Base-by-base conservation (phyloP, 2,329 filamentous ascomycete genomes). In the Cladosporium sp. region DNA sequence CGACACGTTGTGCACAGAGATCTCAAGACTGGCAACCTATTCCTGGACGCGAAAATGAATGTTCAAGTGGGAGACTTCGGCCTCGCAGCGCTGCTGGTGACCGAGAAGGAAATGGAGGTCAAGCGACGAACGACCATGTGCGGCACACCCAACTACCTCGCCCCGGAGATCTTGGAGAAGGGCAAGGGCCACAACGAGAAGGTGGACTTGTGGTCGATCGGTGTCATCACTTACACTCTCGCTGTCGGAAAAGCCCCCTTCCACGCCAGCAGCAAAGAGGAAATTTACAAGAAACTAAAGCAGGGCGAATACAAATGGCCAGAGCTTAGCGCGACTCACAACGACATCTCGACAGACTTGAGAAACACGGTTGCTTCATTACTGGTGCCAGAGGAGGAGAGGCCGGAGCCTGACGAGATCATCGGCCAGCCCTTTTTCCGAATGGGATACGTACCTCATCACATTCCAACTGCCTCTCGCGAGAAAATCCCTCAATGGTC, bases 11-110 rank as follows among this genome's bases (percentile, higher is more conserved):
- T 97, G 43, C 93, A 98, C 69, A 83, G 93, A 43, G 93, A 98
- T 69, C 72, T 98, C 60, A 98, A 98, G 72, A 97, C 96, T 77
- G 94, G 93, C 42, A 98, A 98, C 67, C 85, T 98, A 58, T 98
- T 98, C 63, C 77, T 98, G 46, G 93, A 98, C 67, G 82, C 82
- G 48, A 78, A 90, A 58, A 96, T 98, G 92, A 95, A 98, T 63
- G 85, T 95, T 61, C 98, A 98, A 68, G 89, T 98, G 61, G 93
- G 93, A 38, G 93, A 98, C 68, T 98, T 98, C 71, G 93, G 93
- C 3, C 77, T 98, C 49, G 93, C 93, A 25, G 93, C 94, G 22
- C 76, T 98, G 60, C 77, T 97, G 50, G 84, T 97, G 38, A 94
- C 91, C 8, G 89, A 92, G 64, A 90, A 86, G 67, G 93, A 98